Conservation (phyloP, 148 eudicot genomes). For the Amaranthus cruentus region DNA sequence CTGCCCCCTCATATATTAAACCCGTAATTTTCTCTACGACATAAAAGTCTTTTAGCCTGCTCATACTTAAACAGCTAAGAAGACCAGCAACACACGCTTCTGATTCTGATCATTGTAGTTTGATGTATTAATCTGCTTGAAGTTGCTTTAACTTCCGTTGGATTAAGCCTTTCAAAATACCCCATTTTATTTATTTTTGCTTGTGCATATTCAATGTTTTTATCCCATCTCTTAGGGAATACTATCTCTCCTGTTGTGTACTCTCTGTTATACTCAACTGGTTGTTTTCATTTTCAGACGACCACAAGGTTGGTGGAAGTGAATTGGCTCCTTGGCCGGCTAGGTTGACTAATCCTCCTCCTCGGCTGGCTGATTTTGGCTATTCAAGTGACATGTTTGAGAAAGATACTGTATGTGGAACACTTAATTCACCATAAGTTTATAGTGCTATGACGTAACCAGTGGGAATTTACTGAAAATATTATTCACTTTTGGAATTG, state of each 20-base stretch:
- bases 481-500: no score
- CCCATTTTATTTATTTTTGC: neutral
- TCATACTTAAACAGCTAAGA: neutral
- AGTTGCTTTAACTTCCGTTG: conserved; percentile 1
- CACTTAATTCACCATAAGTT: neutral
- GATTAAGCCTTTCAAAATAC: neutral
- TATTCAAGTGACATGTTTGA: conserved; percentile 72
- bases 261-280: neutral
- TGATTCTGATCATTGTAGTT: neutral
- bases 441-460: no score
- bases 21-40: neutral
- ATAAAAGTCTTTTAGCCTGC: neutral
- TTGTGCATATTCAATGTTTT: neutral
- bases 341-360: conserved; percentile 85
- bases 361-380: conserved; percentile 97
- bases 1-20: neutral
- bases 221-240: neutral
- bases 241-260: neutral
- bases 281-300: conserved; percentile 49
- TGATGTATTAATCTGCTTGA: neutral
- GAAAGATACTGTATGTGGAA: conserved; percentile 71
- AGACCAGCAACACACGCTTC: neutral
- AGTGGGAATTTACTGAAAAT: no score
- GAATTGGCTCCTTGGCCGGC: conserved; percentile 98
- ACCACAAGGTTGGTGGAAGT: conserved; percentile 75